A percentile compares a stretch with the other conserved stretches of the same genome.
Conservation (phyloP, 2,329 filamentous ascomycete genomes). For the Decorospora gaudefroyi region DNA sequence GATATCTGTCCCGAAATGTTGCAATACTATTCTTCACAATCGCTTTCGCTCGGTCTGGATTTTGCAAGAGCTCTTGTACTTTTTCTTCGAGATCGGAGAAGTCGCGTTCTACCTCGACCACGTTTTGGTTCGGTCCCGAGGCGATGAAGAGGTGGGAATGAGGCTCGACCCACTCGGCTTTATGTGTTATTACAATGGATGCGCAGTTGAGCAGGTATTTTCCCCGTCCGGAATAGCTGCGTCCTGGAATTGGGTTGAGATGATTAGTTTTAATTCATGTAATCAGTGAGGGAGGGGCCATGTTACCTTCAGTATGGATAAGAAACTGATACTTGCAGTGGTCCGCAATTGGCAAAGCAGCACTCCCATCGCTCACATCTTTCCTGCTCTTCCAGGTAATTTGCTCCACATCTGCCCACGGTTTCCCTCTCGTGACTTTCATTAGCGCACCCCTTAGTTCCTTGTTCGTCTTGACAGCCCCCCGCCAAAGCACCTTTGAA, state of each 20-base stretch:
- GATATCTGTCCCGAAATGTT: slow-evolving; percentile 23
- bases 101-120: slow-evolving; percentile 27
- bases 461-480: slow-evolving; percentile 35
- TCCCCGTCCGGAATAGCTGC: slow-evolving; percentile 54
- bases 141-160: slow-evolving; percentile 17
- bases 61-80: slow-evolving; percentile 16
- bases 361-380: slow-evolving; percentile 9
- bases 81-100: slow-evolving; percentile 24
- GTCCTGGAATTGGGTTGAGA: slow-evolving; percentile 5
- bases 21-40: slow-evolving; percentile 22
- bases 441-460: slow-evolving; percentile 16
- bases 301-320: slow-evolving; percentile 56
- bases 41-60: slow-evolving; percentile 15
- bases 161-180: slow-evolving; percentile 24
- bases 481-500: slow-evolving; percentile 38
- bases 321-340: slow-evolving; percentile 46
- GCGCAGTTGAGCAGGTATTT: slow-evolving; percentile 57
- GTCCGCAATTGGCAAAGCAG: slow-evolving; percentile 25
- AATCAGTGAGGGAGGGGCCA: background rate
- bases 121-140: slow-evolving; percentile 24
- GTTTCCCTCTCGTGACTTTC: slow-evolving; percentile 15
- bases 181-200: slow-evolving; percentile 25
- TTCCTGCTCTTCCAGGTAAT: slow-evolving; percentile 21
- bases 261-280: background rate
- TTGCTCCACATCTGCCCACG: slow-evolving; percentile 24